These are phyloP conservation scores for Taxawa tesnikishii DNA, from an alignment of 2,329 filamentous ascomycete genomes.

Conservation along the genomic window DNA sequence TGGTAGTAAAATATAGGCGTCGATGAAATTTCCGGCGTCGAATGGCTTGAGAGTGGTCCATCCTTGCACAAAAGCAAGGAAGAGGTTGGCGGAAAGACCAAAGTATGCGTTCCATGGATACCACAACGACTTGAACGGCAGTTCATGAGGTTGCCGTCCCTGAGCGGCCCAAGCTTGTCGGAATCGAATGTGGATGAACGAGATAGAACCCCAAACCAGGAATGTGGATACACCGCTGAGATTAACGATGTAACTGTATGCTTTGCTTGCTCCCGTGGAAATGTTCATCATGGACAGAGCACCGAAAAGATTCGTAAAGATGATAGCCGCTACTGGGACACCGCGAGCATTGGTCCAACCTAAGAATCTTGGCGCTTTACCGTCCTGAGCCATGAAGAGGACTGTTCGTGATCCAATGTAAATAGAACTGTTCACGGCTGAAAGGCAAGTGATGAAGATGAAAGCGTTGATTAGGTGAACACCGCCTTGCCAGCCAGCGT, in stretches of 20 bases:
- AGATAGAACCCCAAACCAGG: constrained; percentile 59
- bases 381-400: constrained; percentile 61
- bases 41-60: constrained; percentile 42
- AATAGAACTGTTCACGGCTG: constrained; percentile 61
- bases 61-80: constrained; percentile 40
- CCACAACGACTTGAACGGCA: constrained; percentile 36
- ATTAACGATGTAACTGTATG: constrained; percentile 52
- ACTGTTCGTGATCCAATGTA: constrained; percentile 67
- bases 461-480: constrained; percentile 69
- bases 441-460: constrained; percentile 61
- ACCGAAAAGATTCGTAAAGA: constrained; percentile 60
- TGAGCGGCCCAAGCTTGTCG: constrained; percentile 50
- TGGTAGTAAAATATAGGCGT: constrained; percentile 42
- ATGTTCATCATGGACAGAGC: constrained; percentile 65
- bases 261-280: constrained; percentile 51
- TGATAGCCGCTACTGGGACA: constrained; percentile 45
- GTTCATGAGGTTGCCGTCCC: constrained; percentile 37
- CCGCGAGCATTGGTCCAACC: constrained; percentile 56
- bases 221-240: constrained; percentile 59
- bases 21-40: constrained; percentile 37
- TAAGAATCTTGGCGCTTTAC: constrained; percentile 58
- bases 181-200: constrained; percentile 60
- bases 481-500: constrained; percentile 59
- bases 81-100: constrained; percentile 34
- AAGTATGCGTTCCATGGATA: constrained; percentile 42